Percentiles rank a stretch among this genome's conserved stretches.
These are phyloP conservation scores for Durusdinium trenchii DNA, from an alignment of 73 alveolate species.

Conservation along the genomic window DNA sequence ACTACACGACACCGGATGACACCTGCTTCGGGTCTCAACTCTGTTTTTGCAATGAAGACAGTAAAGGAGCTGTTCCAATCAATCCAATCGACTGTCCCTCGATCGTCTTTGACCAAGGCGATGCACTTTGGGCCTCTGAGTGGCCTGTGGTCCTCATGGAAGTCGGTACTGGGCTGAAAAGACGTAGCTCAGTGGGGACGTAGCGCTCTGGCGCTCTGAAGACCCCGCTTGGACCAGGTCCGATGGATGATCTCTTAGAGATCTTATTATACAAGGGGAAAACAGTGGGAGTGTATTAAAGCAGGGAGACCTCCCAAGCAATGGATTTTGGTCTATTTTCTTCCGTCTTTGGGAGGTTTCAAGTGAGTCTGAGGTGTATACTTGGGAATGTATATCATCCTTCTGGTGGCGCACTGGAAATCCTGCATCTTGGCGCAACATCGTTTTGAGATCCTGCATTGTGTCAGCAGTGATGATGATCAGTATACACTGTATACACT, in stretches of 20 bases:
- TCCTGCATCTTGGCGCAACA: conserved; percentile 60
- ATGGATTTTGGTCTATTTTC: too few species aligned
- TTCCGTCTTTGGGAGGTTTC: too few species aligned
- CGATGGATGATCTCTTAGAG: background rate
- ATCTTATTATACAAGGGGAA: too few species aligned
- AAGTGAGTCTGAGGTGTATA: conserved; percentile 31
- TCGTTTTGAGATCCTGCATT: too few species aligned
- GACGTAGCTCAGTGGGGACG: too few species aligned
- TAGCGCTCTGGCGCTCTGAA: too few species aligned
- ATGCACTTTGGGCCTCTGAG: conserved; percentile 15
- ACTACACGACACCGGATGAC: background rate
- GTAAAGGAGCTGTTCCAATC: background rate
- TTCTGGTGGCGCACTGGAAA: conserved; percentile 62
- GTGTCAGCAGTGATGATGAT: too few species aligned
- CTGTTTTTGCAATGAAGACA: background rate
- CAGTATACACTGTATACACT: too few species aligned
- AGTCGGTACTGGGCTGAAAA: too few species aligned
- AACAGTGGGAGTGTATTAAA: too few species aligned
- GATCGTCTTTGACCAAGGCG: background rate
- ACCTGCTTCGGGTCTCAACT: background rate
- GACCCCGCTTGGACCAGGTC: background rate
- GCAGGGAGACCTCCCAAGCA: too few species aligned
- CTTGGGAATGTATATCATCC: background rate
- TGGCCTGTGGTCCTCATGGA: background rate
- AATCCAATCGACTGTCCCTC: background rate